Percentiles rank a stretch among this genome's conserved stretches.
Conservation (phyloP, 129 eudicot genomes). For the Helianthus tuberosus region DNA sequence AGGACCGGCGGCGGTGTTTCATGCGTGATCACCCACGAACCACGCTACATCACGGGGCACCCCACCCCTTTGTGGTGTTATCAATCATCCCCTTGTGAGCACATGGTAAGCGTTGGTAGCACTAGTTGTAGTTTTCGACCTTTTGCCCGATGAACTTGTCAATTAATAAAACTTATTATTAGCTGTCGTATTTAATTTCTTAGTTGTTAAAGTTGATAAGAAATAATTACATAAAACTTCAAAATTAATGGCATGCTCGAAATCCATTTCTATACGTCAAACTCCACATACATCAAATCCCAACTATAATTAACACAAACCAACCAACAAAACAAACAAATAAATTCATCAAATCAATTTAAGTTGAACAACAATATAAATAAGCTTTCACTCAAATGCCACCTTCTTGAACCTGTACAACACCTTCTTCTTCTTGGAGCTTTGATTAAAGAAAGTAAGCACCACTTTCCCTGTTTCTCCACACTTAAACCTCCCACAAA, state of each 20-base stretch:
- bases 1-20: no score
- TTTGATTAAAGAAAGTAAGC: conserved; percentile 77
- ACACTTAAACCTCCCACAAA: conserved; percentile 57
- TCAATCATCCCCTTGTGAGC: no score
- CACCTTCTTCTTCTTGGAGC: conserved; percentile 80
- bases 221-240: background rate
- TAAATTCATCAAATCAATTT: conserved; percentile 31
- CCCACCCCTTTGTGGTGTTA: no score
- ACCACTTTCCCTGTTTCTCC: conserved; percentile 78
- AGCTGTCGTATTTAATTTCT: no score
- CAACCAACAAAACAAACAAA: conserved; percentile 38
- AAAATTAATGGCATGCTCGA: conserved; percentile 1
- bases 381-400: conserved; percentile 43
- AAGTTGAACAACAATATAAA: conserved; percentile 21
- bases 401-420: conserved; percentile 81
- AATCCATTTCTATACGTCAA: conserved; percentile 29
- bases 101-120: no score
- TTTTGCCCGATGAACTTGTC: no score
- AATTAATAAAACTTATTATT: no score
- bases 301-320: conserved; percentile 21
- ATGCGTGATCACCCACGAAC: no score
- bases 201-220: no score
- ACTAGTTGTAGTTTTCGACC: no score
- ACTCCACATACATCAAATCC: conserved; percentile 31
- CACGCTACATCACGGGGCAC: no score